phyloP scores from a whole-genome alignment of 345 rosid species.

The Physaria fendleri region DNA sequence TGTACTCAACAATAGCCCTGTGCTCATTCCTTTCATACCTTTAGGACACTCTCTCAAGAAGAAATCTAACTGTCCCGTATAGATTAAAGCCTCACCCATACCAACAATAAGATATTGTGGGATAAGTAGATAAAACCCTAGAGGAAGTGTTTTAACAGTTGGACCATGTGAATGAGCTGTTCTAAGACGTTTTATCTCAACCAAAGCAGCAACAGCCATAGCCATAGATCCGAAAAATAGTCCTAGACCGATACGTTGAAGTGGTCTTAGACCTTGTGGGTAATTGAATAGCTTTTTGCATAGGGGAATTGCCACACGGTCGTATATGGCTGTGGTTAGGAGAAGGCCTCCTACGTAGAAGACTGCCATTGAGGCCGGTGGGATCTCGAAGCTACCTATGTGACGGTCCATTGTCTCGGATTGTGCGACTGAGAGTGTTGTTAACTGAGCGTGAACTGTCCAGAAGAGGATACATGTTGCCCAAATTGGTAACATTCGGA shows the following conservation, averaged over 20 bases:
- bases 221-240: conserved; percentile 47
- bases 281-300: conserved; percentile 45
- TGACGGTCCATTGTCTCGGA: conserved; percentile 88
- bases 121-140: conserved; percentile 68
- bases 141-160: conserved; percentile 45
- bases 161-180: conserved; percentile 37
- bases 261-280: conserved; percentile 74
- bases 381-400: conserved; percentile 77
- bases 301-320: conserved; percentile 49
- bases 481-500: conserved; percentile 92
- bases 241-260: conserved; percentile 80
- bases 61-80: conserved; percentile 83
- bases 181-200: conserved; percentile 56
- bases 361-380: conserved; percentile 62
- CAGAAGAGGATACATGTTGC: conserved; percentile 82
- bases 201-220: conserved; percentile 67
- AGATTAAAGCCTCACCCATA: conserved; percentile 82
- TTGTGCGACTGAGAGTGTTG: conserved; percentile 90
- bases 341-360: conserved; percentile 89
- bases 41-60: conserved; percentile 94
- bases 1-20: conserved; percentile 81
- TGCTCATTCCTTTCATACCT: conserved; percentile 98
- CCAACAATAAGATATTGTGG: conserved; percentile 88
- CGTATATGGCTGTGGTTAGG: conserved; percentile 74
- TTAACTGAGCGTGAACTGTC: conserved; percentile 94